Conservation (phyloP, 805 yeast genomes). For the Pichia kluyveri region DNA sequence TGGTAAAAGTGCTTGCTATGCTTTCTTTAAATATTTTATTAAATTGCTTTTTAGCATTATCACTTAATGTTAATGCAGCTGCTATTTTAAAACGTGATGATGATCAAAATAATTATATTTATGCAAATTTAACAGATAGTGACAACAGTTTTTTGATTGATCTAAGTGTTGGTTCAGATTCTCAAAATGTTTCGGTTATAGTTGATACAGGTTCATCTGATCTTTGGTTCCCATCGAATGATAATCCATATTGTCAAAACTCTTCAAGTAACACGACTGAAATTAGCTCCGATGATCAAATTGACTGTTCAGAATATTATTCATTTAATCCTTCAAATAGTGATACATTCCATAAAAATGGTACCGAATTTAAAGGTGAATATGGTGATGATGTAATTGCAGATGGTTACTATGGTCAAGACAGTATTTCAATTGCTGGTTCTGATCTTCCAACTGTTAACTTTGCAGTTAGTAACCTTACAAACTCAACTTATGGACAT, state of each 20-base stretch:
- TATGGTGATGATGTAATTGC: conserved; percentile 41
- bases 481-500: conserved; percentile 59
- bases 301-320: conserved; percentile 31
- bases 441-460: conserved; percentile 40
- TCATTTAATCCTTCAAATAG: conserved; percentile 35
- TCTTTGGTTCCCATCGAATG: conserved; percentile 40
- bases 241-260: neutral
- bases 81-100: neutral
- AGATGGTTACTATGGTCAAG: conserved; percentile 49
- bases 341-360: conserved; percentile 29
- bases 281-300: neutral
- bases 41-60: neutral
- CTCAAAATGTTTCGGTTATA: conserved; percentile 40
- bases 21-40: neutral
- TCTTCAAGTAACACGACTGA: neutral
- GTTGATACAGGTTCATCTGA: conserved; percentile 65
- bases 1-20: neutral
- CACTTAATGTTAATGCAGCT: neutral
- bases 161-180: conserved; percentile 42
- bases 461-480: conserved; percentile 62
- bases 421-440: conserved; percentile 43
- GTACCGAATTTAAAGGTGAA: conserved; percentile 29
- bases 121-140: neutral
- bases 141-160: conserved; percentile 11
- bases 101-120: neutral